These are phyloP conservation scores for Vigna nakashimae DNA, from an alignment of 306 rosid genomes.

Conservation along the genomic window DNA sequence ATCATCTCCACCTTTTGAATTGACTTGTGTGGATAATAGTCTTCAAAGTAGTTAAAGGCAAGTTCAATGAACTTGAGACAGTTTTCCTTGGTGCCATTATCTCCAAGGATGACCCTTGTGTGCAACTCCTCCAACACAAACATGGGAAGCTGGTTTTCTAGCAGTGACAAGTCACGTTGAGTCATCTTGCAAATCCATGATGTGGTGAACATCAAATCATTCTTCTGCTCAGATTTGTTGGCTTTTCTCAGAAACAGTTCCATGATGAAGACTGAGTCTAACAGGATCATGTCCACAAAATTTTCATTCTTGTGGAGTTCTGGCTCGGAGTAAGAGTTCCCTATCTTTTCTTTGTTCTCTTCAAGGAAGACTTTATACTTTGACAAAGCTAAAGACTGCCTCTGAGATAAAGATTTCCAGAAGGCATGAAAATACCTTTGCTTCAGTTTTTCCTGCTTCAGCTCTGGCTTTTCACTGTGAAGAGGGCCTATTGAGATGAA, in stretches of 20 bases:
- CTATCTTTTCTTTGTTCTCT: constrained; percentile 13
- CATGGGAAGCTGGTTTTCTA: constrained; percentile 50
- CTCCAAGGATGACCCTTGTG: constrained; percentile 9
- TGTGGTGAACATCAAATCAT: constrained; percentile 42
- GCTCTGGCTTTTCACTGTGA: constrained; percentile 25
- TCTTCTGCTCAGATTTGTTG: not conserved
- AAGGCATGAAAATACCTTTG: constrained; percentile 43
- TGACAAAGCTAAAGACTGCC: constrained; percentile 21
- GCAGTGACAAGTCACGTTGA: constrained; percentile 35
- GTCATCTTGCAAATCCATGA: constrained; percentile 40
- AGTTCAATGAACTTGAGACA: constrained; percentile 23
- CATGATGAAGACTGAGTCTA: constrained; percentile 48
- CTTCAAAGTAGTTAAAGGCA: constrained; percentile 46
- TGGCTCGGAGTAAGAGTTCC: constrained; percentile 30
- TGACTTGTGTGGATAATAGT: constrained; percentile 35
- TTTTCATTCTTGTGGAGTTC: not conserved
- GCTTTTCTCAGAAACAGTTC: constrained; percentile 39
- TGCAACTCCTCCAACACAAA: constrained; percentile 40
- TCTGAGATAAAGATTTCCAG: constrained; percentile 32
- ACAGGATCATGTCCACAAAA: constrained; percentile 30
- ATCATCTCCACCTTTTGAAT: constrained; percentile 5
- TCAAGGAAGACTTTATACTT: constrained; percentile 32
- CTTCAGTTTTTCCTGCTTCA: constrained; percentile 39
- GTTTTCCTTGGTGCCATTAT: not conserved
- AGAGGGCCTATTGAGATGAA: constrained; percentile 49